Percentiles rank a stretch among this genome's conserved stretches.
These are phyloP conservation scores for Penstemon davidsonii DNA, from an alignment of 257 asterid genomes.

Conservation along the genomic window DNA sequence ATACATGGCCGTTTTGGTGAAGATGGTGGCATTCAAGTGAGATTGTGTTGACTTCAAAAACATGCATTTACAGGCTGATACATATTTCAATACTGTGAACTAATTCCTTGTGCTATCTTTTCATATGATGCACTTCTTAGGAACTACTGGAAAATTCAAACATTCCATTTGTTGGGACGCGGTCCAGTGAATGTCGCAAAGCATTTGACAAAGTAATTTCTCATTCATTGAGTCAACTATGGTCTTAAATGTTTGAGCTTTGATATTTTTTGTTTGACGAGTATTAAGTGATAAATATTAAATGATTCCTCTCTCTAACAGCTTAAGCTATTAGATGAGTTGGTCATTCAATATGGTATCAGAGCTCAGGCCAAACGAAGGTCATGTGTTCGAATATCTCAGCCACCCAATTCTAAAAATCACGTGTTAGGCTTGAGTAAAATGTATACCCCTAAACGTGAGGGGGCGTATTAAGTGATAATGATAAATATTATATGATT, in stretches of 20 bases:
- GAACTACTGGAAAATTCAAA: conserved; percentile 67
- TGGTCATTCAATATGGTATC: too few species aligned
- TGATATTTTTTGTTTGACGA: not conserved
- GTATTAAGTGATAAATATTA: too few species aligned
- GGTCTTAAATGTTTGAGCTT: conserved; percentile 8
- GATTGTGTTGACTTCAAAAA: conserved; percentile 19
- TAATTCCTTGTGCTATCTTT: not conserved
- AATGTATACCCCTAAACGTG: too few species aligned
- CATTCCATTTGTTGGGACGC: conserved; percentile 79
- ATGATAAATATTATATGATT: too few species aligned
- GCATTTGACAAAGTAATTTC: conserved; percentile 81
- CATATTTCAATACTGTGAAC: not conserved
- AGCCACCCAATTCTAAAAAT: too few species aligned
- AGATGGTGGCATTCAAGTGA: conserved; percentile 95
- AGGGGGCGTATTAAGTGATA: too few species aligned
- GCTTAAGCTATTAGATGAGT: too few species aligned
- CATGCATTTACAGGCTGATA: conserved; percentile 6
- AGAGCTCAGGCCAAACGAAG: too few species aligned
- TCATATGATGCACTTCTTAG: conserved; percentile 36
- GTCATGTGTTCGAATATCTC: too few species aligned
- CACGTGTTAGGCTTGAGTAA: too few species aligned
- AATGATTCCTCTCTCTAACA: too few species aligned
- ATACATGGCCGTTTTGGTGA: conserved; percentile 95
- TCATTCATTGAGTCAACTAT: conserved; percentile 19
- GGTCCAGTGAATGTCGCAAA: conserved; percentile 61